Conservation (phyloP, 306 rosid species). For the Malus sylvestris region DNA sequence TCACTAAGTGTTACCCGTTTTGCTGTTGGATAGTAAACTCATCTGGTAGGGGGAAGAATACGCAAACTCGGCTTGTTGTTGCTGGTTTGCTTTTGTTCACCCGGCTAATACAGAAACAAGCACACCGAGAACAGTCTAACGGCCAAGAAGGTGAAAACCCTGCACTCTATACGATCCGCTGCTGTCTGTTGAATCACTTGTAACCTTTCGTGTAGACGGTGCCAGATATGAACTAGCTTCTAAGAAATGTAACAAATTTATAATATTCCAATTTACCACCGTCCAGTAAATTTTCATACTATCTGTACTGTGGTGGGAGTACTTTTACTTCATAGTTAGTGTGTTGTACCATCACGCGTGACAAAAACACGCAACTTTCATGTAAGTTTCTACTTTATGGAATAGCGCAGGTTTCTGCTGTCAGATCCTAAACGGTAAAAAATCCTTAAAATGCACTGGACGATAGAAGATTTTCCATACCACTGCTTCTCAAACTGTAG, state of each 20-base stretch:
- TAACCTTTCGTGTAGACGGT: not conserved
- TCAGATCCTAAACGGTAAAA: not conserved
- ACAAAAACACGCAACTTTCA: not conserved
- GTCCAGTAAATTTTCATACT: not conserved
- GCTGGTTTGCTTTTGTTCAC: not conserved
- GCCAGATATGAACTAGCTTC: not conserved
- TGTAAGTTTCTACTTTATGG: not conserved
- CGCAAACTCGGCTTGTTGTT: not conserved
- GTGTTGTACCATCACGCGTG: not conserved
- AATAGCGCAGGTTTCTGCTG: no score
- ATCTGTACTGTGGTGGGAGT: not conserved
- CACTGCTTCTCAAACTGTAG: not conserved
- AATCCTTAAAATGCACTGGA: not conserved
- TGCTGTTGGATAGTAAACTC: not conserved
- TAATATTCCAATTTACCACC: not conserved
- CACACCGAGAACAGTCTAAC: not conserved
- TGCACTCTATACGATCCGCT: not conserved
- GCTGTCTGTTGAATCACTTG: not conserved
- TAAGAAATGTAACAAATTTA: not conserved
- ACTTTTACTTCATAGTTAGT: not conserved
- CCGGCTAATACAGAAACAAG: not conserved
- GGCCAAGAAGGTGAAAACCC: not conserved
- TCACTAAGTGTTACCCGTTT: not conserved
- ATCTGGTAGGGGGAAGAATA: no score
- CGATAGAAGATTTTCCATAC: not conserved